These are phyloP conservation scores for Samsoniella hepiali DNA, from an alignment of 2,329 filamentous ascomycete species.

Conservation along the genomic window DNA sequence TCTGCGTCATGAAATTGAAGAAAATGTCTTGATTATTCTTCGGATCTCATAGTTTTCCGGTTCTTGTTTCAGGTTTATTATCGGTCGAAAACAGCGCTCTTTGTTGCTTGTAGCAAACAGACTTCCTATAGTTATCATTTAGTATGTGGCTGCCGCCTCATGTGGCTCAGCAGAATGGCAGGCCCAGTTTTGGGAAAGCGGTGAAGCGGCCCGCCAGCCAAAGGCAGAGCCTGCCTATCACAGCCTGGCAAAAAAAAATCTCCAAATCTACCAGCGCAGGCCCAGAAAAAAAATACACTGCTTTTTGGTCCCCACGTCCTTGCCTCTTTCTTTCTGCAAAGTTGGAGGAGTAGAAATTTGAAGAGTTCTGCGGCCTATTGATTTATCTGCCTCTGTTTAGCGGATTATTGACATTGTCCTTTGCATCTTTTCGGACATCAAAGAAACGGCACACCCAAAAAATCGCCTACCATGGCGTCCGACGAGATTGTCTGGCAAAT, in stretches of 20 bases:
- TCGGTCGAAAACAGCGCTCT: too few relatives aligned
- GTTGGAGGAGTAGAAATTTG: not conserved
- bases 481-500: slow-evolving; percentile 98
- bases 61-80: too few relatives aligned
- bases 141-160: slow-evolving; percentile 1
- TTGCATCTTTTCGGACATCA: not conserved
- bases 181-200: slow-evolving; percentile 23
- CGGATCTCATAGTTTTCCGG: too few relatives aligned
- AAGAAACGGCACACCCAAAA: not conserved
- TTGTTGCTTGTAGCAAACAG: too few relatives aligned
- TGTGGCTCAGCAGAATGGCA: slow-evolving; percentile 3
- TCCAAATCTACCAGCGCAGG: slow-evolving; percentile 6
- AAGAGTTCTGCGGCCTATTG: not conserved
- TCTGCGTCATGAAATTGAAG: too few relatives aligned
- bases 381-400: too few relatives aligned
- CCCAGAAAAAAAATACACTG: slow-evolving; percentile 19
- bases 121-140: too few relatives aligned
- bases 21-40: too few relatives aligned
- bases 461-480: slow-evolving; percentile 63
- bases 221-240: slow-evolving; percentile 18
- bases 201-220: slow-evolving; percentile 21
- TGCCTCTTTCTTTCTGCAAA: not conserved
- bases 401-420: not conserved
- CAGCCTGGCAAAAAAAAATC: slow-evolving; percentile 24
- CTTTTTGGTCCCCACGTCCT: slow-evolving; percentile 9